Evolutionary conservation across 805 yeast species (phyloP).

Genomic region (Wickerhamiella allomyrinae): DNA sequence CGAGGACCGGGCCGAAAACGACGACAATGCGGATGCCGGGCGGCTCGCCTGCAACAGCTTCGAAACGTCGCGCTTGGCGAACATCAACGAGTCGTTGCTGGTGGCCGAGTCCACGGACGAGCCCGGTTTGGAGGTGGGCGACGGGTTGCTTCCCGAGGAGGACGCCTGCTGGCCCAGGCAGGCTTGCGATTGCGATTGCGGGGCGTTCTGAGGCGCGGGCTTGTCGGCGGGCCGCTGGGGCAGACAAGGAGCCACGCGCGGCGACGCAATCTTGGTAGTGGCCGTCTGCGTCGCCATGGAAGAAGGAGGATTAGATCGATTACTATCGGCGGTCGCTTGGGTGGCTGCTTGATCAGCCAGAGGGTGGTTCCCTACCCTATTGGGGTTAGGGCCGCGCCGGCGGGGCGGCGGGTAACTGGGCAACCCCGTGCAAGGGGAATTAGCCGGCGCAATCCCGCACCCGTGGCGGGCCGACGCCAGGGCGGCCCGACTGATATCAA

Average conservation of each 20-base stretch:
- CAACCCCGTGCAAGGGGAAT: no score
- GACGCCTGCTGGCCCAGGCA: background rate
- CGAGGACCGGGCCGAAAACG: conserved; percentile 8
- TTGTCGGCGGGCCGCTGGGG: no score
- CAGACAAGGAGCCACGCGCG: no score
- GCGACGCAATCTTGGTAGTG: no score
- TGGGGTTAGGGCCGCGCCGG: background rate
- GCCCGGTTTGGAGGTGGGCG: background rate
- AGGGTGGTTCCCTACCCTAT: background rate
- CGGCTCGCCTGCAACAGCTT: background rate
- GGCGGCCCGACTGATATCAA: background rate
- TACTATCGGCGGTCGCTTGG: background rate
- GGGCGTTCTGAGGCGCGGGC: no score
- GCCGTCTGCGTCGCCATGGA: background rate
- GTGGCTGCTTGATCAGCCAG: background rate
- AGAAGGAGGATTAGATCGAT: no score
- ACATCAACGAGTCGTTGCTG: conserved; percentile 2
- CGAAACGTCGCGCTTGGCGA: conserved; percentile 14
- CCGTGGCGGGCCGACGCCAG: no score
- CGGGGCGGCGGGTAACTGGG: background rate
- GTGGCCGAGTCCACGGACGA: background rate
- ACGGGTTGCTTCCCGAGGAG: background rate
- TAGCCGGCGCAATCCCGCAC: no score
- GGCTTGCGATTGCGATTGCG: no score
- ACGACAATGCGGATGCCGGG: conserved; percentile 4